phyloP scores from a whole-genome alignment of 2,329 filamentous ascomycete species.

The Fusarium begoniae region DNA sequence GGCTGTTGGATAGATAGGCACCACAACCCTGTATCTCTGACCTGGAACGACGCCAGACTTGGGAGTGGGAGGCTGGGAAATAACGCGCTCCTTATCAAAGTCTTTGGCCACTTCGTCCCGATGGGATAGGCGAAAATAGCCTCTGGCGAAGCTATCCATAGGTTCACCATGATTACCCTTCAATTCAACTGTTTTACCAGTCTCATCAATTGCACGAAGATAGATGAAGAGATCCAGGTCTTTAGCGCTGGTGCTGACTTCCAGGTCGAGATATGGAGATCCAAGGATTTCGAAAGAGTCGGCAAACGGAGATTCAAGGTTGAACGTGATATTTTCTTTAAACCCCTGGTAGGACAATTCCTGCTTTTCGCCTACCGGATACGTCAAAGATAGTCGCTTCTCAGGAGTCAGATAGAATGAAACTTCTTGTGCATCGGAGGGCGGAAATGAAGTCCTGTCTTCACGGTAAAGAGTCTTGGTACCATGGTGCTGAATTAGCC shows the following conservation, averaged over 20 bases:
- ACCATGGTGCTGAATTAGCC: not conserved
- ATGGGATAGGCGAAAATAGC: not conserved
- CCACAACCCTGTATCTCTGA: not conserved
- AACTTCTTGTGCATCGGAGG: fast-evolving
- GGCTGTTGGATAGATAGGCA: not conserved
- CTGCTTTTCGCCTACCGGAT: fast-evolving
- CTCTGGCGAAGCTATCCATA: not conserved
- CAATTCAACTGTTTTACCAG: fast-evolving
- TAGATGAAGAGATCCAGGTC: not conserved
- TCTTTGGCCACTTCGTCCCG: not conserved
- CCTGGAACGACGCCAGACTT: not conserved
- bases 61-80: not conserved
- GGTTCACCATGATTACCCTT: not conserved
- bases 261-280: not conserved
- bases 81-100: not conserved
- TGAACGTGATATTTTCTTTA: fast-evolving
- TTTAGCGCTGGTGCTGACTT: not conserved
- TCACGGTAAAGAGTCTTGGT: not conserved
- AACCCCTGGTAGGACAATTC: not conserved
- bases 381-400: fast-evolving
- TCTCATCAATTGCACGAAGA: fast-evolving
- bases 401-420: not conserved
- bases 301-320: fast-evolving
- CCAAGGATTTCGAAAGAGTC: not conserved
- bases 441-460: not conserved